Conservation (phyloP, 345 rosid species). For the Gynandropsis gynandra region DNA sequence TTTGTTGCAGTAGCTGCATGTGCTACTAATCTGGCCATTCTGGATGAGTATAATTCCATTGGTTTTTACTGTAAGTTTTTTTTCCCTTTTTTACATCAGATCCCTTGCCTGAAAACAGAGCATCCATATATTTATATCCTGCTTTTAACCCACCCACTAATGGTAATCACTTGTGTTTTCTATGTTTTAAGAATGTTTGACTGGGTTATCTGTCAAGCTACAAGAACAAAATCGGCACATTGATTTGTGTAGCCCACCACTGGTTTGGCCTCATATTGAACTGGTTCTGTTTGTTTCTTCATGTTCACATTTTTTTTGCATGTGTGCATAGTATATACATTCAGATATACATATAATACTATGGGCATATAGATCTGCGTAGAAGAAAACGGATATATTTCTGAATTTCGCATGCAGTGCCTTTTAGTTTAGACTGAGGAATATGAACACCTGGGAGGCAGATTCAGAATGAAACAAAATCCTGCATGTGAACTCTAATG, state of each 20-base stretch:
- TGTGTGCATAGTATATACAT: slow-evolving; percentile 9
- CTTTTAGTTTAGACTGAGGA: slow-evolving; percentile 8
- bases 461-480: slow-evolving; percentile 16
- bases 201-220: slow-evolving; percentile 26
- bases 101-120: slow-evolving; percentile 3
- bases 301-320: slow-evolving; percentile 17
- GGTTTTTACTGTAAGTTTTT: no score
- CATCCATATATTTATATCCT: background rate
- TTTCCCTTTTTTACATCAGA: no score
- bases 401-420: slow-evolving; percentile 2
- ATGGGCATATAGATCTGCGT: no score
- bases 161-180: background rate
- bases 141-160: background rate
- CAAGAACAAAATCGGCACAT: slow-evolving; percentile 23
- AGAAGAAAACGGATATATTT: background rate
- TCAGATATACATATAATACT: background rate
- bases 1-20: background rate
- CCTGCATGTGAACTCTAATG: slow-evolving; percentile 16
- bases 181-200: slow-evolving; percentile 27
- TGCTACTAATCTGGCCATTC: slow-evolving; percentile 1
- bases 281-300: slow-evolving; percentile 21
- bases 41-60: background rate
- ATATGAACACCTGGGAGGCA: slow-evolving; percentile 5
- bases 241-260: slow-evolving; percentile 30
- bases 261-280: slow-evolving; percentile 29